Evolutionary conservation across 768 basidiomycete species (phyloP).

Genomic region (Agrocybe chaxingu): DNA sequence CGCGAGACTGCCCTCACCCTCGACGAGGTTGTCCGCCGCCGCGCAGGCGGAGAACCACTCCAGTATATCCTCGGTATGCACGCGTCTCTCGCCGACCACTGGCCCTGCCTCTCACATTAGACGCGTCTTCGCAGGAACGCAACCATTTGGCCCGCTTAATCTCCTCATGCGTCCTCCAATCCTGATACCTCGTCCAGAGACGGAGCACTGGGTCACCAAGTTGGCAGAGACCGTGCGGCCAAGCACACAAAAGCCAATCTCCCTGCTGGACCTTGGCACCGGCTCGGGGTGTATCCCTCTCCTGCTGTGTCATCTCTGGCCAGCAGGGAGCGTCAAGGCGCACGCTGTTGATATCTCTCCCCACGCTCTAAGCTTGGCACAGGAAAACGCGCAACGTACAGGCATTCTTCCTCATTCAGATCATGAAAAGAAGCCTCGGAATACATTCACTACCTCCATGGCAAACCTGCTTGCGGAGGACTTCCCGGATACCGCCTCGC

Average conservation of each 20-base stretch:
- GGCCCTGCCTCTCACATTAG: conserved; percentile 11
- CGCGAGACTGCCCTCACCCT: conserved; percentile 20
- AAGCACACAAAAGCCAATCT: conserved; percentile 28
- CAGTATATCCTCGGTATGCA: conserved; percentile 85
- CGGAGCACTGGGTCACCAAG: conserved; percentile 75
- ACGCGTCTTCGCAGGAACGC: conserved; percentile 49
- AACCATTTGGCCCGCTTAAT: conserved; percentile 84
- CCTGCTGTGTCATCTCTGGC: conserved; percentile 68
- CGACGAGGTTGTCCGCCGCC: conserved; percentile 50
- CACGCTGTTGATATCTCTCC: conserved; percentile 68
- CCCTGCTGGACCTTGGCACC: conserved; percentile 86
- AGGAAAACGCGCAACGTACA: conserved; percentile 44
- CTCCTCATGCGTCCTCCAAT: conserved; percentile 73
- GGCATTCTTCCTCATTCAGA: conserved; percentile 28
- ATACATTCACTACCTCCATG: conserved; percentile 37
- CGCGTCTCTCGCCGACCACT: conserved; percentile 6
- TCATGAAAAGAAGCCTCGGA: conserved; percentile 20
- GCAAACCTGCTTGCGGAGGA: conserved; percentile 45
- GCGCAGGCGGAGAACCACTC: conserved; percentile 72
- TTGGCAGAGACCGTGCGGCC: conserved; percentile 49
- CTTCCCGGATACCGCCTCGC: conserved; percentile 30
- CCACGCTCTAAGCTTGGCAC: conserved; percentile 51
- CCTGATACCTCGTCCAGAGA: conserved; percentile 94
- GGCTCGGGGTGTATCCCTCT: conserved; percentile 92
- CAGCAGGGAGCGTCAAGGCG: conserved; percentile 49